Evolutionary conservation across 2,329 filamentous ascomycete genomes (phyloP).

Genomic region (Alternaria conjuncta): DNA sequence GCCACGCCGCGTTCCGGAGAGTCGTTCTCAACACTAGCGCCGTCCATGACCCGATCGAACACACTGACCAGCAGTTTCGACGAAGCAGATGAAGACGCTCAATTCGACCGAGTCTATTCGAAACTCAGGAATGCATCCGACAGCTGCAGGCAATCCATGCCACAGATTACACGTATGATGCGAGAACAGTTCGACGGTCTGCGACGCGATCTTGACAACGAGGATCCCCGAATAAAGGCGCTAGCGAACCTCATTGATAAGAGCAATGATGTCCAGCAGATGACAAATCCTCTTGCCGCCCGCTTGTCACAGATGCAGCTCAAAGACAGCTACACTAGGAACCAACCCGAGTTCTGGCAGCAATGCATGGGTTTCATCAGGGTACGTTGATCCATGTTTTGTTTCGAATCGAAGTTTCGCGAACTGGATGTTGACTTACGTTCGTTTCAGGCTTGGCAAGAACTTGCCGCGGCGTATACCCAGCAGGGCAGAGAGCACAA

Average conservation of each 20-base stretch:
- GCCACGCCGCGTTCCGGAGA: slow-evolving; percentile 83
- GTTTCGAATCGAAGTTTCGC: slow-evolving; percentile 9
- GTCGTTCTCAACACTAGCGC: slow-evolving; percentile 70
- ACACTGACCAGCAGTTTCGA: slow-evolving; percentile 67
- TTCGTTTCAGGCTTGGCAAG: slow-evolving; percentile 65
- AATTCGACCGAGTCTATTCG: slow-evolving; percentile 83
- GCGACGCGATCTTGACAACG: slow-evolving; percentile 40
- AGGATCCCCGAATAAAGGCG: slow-evolving; percentile 43
- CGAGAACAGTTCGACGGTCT: slow-evolving; percentile 38
- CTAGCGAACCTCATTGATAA: slow-evolving; percentile 70
- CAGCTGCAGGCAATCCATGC: slow-evolving; percentile 73
- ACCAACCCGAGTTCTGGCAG: slow-evolving; percentile 67
- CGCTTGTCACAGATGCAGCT: slow-evolving; percentile 81
- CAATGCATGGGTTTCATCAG: slow-evolving; percentile 77
- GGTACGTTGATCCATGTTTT: slow-evolving; percentile 42
- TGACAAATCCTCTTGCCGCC: slow-evolving; percentile 74
- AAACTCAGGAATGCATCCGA: slow-evolving; percentile 77
- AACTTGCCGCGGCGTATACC: slow-evolving; percentile 60
- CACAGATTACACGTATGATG: slow-evolving; percentile 51
- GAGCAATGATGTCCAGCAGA: slow-evolving; percentile 72
- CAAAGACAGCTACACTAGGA: slow-evolving; percentile 79
- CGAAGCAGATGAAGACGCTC: slow-evolving; percentile 73
- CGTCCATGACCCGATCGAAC: slow-evolving; percentile 52
- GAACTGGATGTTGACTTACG: slow-evolving; percentile 40
- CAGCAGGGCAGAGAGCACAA: slow-evolving; percentile 52